These are phyloP conservation scores for Pseudozyma sp. DNA, from an alignment of 1,284 basidiomycete genomes.

Conservation along the genomic window DNA sequence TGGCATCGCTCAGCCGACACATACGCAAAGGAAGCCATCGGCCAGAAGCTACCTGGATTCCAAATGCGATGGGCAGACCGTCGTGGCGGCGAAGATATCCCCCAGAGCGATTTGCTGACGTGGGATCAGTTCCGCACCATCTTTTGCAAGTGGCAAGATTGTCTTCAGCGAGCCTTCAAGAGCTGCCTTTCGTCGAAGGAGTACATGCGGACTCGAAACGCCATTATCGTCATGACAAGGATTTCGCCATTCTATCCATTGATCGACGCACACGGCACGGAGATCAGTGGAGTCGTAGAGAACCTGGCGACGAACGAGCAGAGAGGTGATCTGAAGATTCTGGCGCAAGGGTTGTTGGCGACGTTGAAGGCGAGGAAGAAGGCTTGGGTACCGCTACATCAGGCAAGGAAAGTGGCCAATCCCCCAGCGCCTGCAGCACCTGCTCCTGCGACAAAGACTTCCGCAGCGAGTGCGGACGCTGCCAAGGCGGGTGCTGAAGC, in stretches of 20 bases:
- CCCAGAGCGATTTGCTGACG: constrained; percentile 75
- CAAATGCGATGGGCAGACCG: constrained; percentile 57
- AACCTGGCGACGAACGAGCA: constrained; percentile 48
- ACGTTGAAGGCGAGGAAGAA: constrained; percentile 62
- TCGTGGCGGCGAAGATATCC: constrained; percentile 68
- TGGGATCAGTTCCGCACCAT: constrained; percentile 80
- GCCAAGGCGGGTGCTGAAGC: neutral
- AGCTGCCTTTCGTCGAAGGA: constrained; percentile 58
- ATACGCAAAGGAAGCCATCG: constrained; percentile 71
- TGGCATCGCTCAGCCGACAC: constrained; percentile 79
- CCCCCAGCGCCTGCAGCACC: constrained; percentile 13
- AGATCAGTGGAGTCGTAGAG: constrained; percentile 53
- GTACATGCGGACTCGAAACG: constrained; percentile 67
- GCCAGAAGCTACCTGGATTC: constrained; percentile 67
- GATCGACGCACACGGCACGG: constrained; percentile 53
- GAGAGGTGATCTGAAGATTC: constrained; percentile 65
- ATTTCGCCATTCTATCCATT: constrained; percentile 61
- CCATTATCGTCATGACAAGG: constrained; percentile 65
- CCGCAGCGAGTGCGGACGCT: constrained; percentile 1
- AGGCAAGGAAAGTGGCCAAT: constrained; percentile 28
- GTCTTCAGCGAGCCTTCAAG: constrained; percentile 71
- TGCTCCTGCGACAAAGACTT: neutral
- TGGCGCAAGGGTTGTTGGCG: constrained; percentile 65
- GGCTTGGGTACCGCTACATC: constrained; percentile 49
- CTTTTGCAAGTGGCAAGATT: constrained; percentile 84